Conservation (phyloP, 305 asterid species). For the Stenogyne calaminthoides region DNA sequence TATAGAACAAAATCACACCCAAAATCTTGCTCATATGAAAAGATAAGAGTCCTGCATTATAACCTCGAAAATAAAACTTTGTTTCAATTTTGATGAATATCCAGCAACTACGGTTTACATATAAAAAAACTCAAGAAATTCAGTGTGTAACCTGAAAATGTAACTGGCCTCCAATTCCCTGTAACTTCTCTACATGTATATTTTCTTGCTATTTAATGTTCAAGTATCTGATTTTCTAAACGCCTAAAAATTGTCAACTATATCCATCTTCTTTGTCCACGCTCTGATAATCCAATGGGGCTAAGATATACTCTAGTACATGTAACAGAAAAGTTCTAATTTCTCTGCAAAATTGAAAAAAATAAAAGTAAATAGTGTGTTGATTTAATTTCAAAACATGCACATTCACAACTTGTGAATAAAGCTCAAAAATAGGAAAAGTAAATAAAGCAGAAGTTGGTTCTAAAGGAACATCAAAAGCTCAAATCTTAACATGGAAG, state of each 20-base stretch:
- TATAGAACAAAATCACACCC: too few species aligned
- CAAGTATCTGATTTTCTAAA: neutral
- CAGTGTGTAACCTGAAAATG: neutral
- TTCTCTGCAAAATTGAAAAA: constrained; percentile 10
- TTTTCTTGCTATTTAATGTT: neutral
- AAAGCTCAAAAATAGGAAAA: neutral
- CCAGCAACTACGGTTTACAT: too few species aligned
- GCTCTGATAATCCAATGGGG: neutral
- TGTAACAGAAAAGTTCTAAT: neutral
- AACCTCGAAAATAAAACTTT: neutral
- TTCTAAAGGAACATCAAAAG: neutral
- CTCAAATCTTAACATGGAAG: neutral
- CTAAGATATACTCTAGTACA: neutral
- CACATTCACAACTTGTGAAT: neutral
- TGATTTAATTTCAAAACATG: neutral
- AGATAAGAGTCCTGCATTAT: too few species aligned
- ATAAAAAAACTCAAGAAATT: neutral
- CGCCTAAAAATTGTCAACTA: neutral
- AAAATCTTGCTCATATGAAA: too few species aligned
- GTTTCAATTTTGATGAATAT: neutral
- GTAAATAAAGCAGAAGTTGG: neutral
- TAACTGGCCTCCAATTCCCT: neutral
- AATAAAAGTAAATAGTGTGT: neutral
- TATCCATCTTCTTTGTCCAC: neutral
- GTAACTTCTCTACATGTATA: neutral